Conservation (phyloP, 257 asterid species). For the Plantago elongata region DNA sequence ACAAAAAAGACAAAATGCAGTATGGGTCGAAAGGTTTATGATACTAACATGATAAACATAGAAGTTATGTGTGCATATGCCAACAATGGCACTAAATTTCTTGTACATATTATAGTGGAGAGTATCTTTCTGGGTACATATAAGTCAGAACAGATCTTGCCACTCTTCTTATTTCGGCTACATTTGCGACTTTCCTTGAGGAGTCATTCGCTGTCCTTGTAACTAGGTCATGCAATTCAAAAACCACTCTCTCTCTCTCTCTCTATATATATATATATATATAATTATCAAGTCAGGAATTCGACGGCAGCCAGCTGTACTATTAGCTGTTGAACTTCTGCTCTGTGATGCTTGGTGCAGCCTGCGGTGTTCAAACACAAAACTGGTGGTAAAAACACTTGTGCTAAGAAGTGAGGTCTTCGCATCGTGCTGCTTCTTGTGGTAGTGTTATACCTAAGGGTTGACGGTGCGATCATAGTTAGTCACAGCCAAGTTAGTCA, state of each 20-base stretch:
- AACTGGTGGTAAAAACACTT: not conserved
- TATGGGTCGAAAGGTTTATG: not conserved
- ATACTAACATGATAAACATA: not conserved
- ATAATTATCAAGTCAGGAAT: not conserved
- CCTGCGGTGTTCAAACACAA: slow-evolving; percentile 10
- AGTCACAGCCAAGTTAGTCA: slow-evolving; percentile 1
- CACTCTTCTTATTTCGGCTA: not conserved
- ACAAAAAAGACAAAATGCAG: not conserved
- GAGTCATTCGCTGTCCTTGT: not conserved
- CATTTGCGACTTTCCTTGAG: not conserved
- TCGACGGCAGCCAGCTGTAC: not conserved
- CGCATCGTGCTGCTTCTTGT: not conserved
- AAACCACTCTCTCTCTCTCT: no score
- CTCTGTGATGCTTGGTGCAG: slow-evolving; percentile 10
- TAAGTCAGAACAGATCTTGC: not conserved
- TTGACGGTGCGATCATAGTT: not conserved
- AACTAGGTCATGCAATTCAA: not conserved
- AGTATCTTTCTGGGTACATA: not conserved
- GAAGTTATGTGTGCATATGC: not conserved
- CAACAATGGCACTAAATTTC: not conserved
- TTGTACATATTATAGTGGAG: not conserved
- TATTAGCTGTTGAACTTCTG: slow-evolving; percentile 13
- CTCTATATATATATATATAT: slow-evolving; percentile 5
- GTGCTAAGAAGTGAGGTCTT: not conserved
- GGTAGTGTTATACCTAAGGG: no score